Percentiles rank a stretch among this genome's conserved stretches.
Evolutionary conservation across 2,329 filamentous ascomycete species (phyloP).

Genomic region (Atkinsonella hypoxylon): DNA sequence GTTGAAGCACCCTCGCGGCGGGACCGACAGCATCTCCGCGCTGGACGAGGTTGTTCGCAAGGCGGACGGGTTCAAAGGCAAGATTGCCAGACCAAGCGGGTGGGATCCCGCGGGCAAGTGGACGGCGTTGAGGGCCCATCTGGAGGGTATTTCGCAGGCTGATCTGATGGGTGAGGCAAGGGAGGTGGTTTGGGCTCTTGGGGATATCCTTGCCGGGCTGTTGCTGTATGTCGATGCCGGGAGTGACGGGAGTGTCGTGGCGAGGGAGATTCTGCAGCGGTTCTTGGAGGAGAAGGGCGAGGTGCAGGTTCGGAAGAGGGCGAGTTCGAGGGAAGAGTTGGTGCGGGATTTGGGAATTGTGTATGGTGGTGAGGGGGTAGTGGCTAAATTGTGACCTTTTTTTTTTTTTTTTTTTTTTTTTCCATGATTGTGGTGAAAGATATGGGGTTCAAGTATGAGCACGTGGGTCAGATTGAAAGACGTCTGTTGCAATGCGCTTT

Average conservation of each 20-base stretch:
- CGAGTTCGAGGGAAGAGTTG: conserved; percentile 16
- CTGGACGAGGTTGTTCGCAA: conserved; percentile 28
- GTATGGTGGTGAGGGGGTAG: conserved; percentile 17
- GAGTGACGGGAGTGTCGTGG: conserved; percentile 23
- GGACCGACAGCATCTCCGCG: conserved; percentile 26
- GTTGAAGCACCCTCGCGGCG: conserved; percentile 31
- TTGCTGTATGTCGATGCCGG: conserved; percentile 29
- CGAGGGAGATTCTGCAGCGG: conserved; percentile 26
- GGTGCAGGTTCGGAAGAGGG: conserved; percentile 10
- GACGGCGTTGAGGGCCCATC: conserved; percentile 23
- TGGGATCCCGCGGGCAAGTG: conserved; percentile 25
- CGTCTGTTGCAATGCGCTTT: too few species aligned
- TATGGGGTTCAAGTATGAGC: too few species aligned
- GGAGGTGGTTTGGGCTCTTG: conserved; percentile 29
- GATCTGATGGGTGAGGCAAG: conserved; percentile 35
- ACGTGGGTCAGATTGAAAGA: too few species aligned
- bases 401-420: too few species aligned
- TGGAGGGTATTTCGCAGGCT: conserved; percentile 23
- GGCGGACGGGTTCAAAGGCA: conserved; percentile 14
- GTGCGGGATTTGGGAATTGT: conserved; percentile 22
- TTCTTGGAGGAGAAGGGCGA: conserved; percentile 22
- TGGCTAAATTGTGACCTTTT: conserved; percentile 14
- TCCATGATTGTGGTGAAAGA: neutral
- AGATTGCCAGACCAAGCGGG: conserved; percentile 12
- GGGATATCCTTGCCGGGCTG: conserved; percentile 31